Evolutionary conservation across 73 alveolate species (phyloP), one percentile per base, ranked within the genome.

Genomic region (Urostyla sp.): DNA sequence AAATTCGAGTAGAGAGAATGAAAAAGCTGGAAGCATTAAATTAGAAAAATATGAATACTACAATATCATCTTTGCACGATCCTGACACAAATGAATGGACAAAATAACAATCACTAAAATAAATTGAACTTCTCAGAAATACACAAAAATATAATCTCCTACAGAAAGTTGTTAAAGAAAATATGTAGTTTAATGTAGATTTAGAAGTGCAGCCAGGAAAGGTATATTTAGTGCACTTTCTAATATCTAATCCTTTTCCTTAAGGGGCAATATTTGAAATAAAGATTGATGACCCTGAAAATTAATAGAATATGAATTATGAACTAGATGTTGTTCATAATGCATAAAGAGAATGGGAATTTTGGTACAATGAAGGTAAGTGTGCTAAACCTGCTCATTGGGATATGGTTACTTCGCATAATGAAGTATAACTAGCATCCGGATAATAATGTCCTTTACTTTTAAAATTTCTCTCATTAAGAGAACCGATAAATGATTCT

Each of bases 391-490:
- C 95, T 16, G 72, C 56, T 24, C 76, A 40, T 1, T 88, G 90
- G 90, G 92, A 88, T 40, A 75, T 59, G 69, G 85, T 88, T 16
- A 74, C 79, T 34, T 44, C 50, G 26, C 81, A 87, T 18, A 57
- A 60, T 38, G 85, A 69, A 7, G 40, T 84, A 6, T 28, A 61
- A 20, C 60, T 88, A 0, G 50, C 74, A 50, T 67, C 92, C 0
- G 90, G 90, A 11, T 79, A 88, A 67, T 63, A 72, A 35, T 75
- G 89, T 21, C 90, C 92, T 1, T 38, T 88, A 27, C 55, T 88
- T 7, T 83, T 88, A 77, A 88, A 88, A 36, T 88, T 79, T 35
- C 1, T 58, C 13, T 44, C 85, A 26, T 72, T 43, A 55, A 51
- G 91, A 57, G 87, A 83, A 53, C 90, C 58, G 23, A 59, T 48